A percentile compares a stretch with the other conserved stretches of the same genome.
Evolutionary conservation across 805 yeast species (phyloP).

Genomic region (Candida loeiensis): DNA sequence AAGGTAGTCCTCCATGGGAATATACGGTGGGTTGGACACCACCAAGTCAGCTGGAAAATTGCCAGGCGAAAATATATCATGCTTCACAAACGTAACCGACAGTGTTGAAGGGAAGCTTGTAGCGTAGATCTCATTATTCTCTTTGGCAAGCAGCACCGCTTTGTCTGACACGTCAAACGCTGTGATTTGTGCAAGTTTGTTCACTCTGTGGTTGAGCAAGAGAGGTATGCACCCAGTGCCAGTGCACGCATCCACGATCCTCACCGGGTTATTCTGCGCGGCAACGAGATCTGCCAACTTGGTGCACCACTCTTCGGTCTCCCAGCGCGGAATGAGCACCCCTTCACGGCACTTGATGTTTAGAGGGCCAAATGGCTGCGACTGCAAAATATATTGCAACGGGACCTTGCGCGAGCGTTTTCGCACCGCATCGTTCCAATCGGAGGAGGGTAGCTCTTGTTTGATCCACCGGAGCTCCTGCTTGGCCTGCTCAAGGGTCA

Average conservation of each 20-base stretch:
- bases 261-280: constrained; percentile 14
- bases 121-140: constrained; percentile 33
- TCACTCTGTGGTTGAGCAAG: constrained; percentile 31
- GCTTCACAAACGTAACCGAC: background rate
- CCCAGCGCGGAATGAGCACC: constrained; percentile 90
- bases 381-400: constrained; percentile 77
- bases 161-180: constrained; percentile 56
- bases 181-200: constrained; percentile 17
- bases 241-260: constrained; percentile 69
- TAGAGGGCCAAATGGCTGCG: constrained; percentile 81
- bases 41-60: constrained; percentile 46
- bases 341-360: constrained; percentile 55
- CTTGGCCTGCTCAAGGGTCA: constrained; percentile 40
- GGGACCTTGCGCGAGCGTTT: constrained; percentile 59
- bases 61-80: constrained; percentile 1
- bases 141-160: constrained; percentile 51
- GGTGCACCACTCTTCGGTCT: constrained; percentile 87
- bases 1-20: constrained; percentile 46
- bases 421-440: constrained; percentile 52
- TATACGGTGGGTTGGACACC: constrained; percentile 91
- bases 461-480: constrained; percentile 64
- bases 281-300: constrained; percentile 29
- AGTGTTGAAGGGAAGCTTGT: background rate
- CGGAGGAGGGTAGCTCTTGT: constrained; percentile 45
- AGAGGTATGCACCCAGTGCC: constrained; percentile 88